Conservation (phyloP, 805 yeast species). For the Yamadazyma olivae region DNA sequence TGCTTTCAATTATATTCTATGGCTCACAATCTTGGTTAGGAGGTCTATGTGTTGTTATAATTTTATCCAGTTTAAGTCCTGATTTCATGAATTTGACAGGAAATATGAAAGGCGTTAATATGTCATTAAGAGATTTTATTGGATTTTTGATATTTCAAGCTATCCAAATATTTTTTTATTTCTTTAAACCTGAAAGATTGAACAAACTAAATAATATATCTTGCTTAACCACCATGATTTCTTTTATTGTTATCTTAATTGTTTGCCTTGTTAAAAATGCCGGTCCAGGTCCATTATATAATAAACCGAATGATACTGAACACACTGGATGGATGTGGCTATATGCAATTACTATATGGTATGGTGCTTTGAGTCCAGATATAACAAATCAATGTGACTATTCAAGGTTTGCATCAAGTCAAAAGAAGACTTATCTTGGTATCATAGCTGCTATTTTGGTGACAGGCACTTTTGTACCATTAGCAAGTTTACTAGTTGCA, state of each 20-base stretch:
- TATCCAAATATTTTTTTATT: slow-evolving; percentile 37
- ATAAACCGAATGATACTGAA: slow-evolving; percentile 2
- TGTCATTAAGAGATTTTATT: slow-evolving; percentile 40
- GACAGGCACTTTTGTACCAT: slow-evolving; percentile 43
- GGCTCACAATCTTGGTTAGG: slow-evolving; percentile 47
- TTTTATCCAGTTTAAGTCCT: slow-evolving; percentile 37
- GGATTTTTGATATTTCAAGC: slow-evolving; percentile 45
- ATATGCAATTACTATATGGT: slow-evolving; percentile 35
- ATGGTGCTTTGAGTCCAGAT: slow-evolving; percentile 36
- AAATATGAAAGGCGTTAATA: slow-evolving; percentile 32
- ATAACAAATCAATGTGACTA: slow-evolving; percentile 38
- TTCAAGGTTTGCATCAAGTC: slow-evolving; percentile 27
- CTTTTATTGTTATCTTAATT: slow-evolving; percentile 35
- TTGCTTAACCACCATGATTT: slow-evolving; percentile 24
- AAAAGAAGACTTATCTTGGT: slow-evolving; percentile 13
- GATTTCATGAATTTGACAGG: slow-evolving; percentile 36
- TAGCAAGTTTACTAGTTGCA: slow-evolving; percentile 45
- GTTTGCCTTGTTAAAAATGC: slow-evolving; percentile 24
- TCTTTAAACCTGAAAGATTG: slow-evolving; percentile 43
- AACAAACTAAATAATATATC: slow-evolving; percentile 23
- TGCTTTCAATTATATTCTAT: slow-evolving; percentile 46
- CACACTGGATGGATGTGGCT: slow-evolving; percentile 38
- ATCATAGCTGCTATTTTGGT: slow-evolving; percentile 32
- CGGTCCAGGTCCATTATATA: slow-evolving; percentile 24
- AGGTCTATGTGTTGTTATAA: slow-evolving; percentile 38